phyloP scores from a whole-genome alignment of 257 asterid species.

The Mentha longifolia region DNA sequence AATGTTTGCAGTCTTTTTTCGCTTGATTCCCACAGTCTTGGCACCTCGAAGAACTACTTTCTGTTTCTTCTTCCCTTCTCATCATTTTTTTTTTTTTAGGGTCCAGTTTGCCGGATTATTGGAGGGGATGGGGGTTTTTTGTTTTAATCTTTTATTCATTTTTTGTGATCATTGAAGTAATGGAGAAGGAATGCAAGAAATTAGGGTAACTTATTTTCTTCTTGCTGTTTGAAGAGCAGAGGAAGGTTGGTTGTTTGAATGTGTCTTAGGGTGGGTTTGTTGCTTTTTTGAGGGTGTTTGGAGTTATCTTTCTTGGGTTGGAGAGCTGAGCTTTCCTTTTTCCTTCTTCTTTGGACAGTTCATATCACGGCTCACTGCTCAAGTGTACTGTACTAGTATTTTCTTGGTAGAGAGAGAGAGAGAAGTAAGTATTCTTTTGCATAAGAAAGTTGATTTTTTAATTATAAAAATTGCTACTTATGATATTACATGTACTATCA shows the following conservation, averaged over 20 bases:
- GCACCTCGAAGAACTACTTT: slow-evolving; percentile 47
- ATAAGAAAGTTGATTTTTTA: background rate
- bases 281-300: slow-evolving; percentile 4
- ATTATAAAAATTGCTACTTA: background rate
- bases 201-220: background rate
- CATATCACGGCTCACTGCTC: slow-evolving; percentile 48
- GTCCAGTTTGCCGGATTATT: background rate
- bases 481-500: background rate
- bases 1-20: slow-evolving; percentile 60
- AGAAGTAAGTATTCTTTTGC: background rate
- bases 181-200: background rate
- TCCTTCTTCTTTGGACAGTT: slow-evolving; percentile 33
- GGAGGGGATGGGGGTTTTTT: slow-evolving; percentile 18
- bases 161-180: slow-evolving; percentile 4
- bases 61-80: background rate
- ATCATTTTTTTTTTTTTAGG: background rate
- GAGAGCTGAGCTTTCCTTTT: slow-evolving; percentile 13
- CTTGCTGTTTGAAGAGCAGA: background rate
- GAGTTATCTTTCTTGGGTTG: background rate
- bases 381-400: slow-evolving; percentile 32
- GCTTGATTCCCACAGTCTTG: slow-evolving; percentile 90
- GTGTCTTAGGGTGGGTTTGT: slow-evolving; percentile 11
- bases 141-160: background rate
- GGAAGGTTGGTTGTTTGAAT: background rate
- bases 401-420: slow-evolving; percentile 11